Evolutionary conservation across 108 stramenopile genomes (phyloP), one percentile per base, ranked within the genome.

Genomic region (Bacterosira constricta): DNA sequence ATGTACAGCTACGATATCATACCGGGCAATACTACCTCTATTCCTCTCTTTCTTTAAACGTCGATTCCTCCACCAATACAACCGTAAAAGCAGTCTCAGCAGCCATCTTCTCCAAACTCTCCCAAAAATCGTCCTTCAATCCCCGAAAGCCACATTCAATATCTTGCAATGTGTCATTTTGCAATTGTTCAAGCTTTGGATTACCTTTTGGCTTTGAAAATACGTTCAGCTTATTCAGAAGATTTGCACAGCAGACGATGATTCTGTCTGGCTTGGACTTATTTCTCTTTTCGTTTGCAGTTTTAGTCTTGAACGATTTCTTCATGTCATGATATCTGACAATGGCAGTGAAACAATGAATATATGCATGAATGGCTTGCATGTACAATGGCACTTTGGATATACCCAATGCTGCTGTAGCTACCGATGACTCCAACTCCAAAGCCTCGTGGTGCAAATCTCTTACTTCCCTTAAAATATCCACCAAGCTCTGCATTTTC

Each of bases 271-370:
- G n/a, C n/a, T 18, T 25, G 49, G 13, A 20, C 27, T 26, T 50
- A 26, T 50, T 23, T 26, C 49, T 26, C n/a, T 50, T 26, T 12
- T 26, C 23, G 23, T 50, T 25, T 50, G 26, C 49, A 50, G n/a
- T 26, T 12, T 9, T 50, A 4, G 8, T 49, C 11, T n/a, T n/a
- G n/a, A n/a, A n/a, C n/a, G n/a, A n/a, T 32, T 34, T 8, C 53
- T 30, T 26, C 27, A 26, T 21, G 39, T 77, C 75, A 29, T 69
- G 75, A 56, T 69, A 77, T 18, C 53, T 45, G 12, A 61, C 60
- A 47, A 77, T 49, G 15, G 61, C 59, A 31, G 60, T 32, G 30
- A 77, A 77, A 31, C 60, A 69, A 26, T 56, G 18, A n/a, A 77
- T 37, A 34, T 77, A 77, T 9, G 75, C 57, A n/a, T 46, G 41